A percentile compares a stretch with the other conserved stretches of the same genome.
These are phyloP conservation scores for Austroboletus niveus DNA, from an alignment of 1,284 basidiomycete genomes.

Conservation along the genomic window DNA sequence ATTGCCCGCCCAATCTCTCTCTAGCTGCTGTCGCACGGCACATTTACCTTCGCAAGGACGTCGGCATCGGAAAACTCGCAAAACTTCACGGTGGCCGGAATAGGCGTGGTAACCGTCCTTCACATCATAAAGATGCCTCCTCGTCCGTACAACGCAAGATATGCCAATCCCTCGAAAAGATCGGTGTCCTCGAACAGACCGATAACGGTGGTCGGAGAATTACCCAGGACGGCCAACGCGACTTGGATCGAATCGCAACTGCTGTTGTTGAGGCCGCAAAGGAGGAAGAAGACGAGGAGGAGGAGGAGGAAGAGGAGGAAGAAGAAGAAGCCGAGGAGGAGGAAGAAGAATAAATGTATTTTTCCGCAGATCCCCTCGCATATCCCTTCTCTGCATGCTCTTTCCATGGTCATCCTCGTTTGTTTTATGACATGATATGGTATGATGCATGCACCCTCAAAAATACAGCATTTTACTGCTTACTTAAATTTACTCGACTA, in stretches of 20 bases:
- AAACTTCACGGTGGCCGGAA: slow-evolving; percentile 98
- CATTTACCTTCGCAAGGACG: slow-evolving; percentile 99
- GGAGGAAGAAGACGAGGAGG: slow-evolving; percentile 85
- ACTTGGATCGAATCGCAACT: slow-evolving; percentile 98
- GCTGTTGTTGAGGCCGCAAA: slow-evolving; percentile 88
- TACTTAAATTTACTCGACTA: slow-evolving; percentile 2
- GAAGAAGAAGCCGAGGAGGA: slow-evolving; percentile 62
- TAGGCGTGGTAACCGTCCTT: slow-evolving; percentile 92
- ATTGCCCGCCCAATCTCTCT: not conserved
- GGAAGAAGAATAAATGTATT: slow-evolving; percentile 45
- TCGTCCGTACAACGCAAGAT: slow-evolving; percentile 88
- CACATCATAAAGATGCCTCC: slow-evolving; percentile 89
- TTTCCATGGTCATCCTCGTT: slow-evolving; percentile 20
- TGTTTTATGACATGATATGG: slow-evolving; percentile 37
- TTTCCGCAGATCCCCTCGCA: slow-evolving; percentile 19
- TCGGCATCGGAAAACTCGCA: slow-evolving; percentile 92
- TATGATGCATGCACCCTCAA: slow-evolving; percentile 44
- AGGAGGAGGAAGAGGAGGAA: slow-evolving; percentile 63
- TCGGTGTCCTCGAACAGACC: slow-evolving; percentile 94
- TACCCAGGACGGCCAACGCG: slow-evolving; percentile 95
- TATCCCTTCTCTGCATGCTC: slow-evolving; percentile 24
- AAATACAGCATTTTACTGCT: slow-evolving; percentile 29
- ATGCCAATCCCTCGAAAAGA: slow-evolving; percentile 97
- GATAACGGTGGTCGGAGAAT: slow-evolving; percentile 96
- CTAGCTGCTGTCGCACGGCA: slow-evolving; percentile 95